Evolutionary conservation across 139 green algal species (phyloP), one percentile per base, ranked within the genome.

Genomic region (Coelastrella sp.): DNA sequence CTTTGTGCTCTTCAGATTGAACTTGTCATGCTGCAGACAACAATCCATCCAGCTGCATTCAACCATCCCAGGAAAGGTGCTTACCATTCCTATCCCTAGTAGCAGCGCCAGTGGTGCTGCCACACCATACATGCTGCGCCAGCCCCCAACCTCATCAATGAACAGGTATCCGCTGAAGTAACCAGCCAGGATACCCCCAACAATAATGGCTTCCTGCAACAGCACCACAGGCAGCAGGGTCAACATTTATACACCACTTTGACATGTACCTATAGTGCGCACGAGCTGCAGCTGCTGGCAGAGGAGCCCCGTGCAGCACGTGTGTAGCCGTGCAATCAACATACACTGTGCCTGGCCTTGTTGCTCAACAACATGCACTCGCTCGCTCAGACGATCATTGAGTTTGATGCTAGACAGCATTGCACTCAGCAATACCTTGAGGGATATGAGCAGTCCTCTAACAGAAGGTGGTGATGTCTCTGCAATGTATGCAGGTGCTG

Each of bases 401-500:
- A n/a, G n/a, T n/a, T n/a, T n/a, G n/a, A n/a, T n/a, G n/a, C n/a
- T n/a, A n/a, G n/a, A 69, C 51, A 43, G 40, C 72, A 78, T 38
- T 3, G 32, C n/a, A n/a, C n/a, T n/a, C n/a, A n/a, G n/a, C n/a
- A n/a, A n/a, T n/a, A 77, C 68, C 75, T 82, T 82, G 75, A 82
- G 83, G 0, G 81, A 92, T 64, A 98, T 94, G 19, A 98, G 90
- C 74, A 95, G 83, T 11, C 96, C 96, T 0, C 96, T 73, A n/a
- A 82, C 91, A 25, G 51, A 79, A 0, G 93, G 79, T 3, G 96
- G 94, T 11, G 89, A 87, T 0, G 95, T 98, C 88, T 99, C 96
- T 34, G 92, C 90, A 43, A 99, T 99, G 91, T 99, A 99, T 19
- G 98, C 92, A 1, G 96, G 96, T 7, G 95, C 96, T 11, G 90